phyloP scores from a whole-genome alignment of 2,329 filamentous ascomycete genomes.

The Fusarium cicatricum region DNA sequence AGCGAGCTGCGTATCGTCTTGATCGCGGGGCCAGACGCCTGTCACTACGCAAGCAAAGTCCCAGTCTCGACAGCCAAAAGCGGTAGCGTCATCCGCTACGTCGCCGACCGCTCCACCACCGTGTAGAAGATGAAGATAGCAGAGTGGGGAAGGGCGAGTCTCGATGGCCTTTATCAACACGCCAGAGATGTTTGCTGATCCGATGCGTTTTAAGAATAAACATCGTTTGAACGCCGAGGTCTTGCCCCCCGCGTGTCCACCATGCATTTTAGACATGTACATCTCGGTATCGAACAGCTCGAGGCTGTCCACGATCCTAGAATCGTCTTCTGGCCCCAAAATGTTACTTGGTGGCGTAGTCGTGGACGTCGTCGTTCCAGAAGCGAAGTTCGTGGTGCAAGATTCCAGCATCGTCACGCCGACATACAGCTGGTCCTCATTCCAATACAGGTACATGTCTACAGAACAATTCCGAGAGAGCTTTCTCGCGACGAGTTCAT shows the following conservation, averaged over 20 bases:
- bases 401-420: conserved; percentile 60
- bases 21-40: conserved; percentile 65
- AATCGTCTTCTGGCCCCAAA: conserved; percentile 46
- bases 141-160: conserved; percentile 59
- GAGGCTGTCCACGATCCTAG: conserved; percentile 54
- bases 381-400: conserved; percentile 34
- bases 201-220: conserved; percentile 63
- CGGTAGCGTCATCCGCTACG: conserved; percentile 54
- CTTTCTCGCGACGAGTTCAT: conserved; percentile 47
- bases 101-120: conserved; percentile 63
- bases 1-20: conserved; percentile 55
- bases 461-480: conserved; percentile 56
- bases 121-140: conserved; percentile 70
- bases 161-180: conserved; percentile 56
- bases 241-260: conserved; percentile 64
- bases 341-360: conserved; percentile 24
- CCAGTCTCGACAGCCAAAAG: conserved; percentile 71
- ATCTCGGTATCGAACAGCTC: conserved; percentile 66
- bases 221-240: conserved; percentile 72
- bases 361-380: conserved; percentile 8
- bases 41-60: conserved; percentile 71
- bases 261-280: conserved; percentile 68
- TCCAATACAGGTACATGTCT: conserved; percentile 65
- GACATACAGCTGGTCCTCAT: conserved; percentile 55
- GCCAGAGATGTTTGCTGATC: conserved; percentile 42